Conservation (phyloP, 768 basidiomycete species). For the Lactifluus subvellereus region DNA sequence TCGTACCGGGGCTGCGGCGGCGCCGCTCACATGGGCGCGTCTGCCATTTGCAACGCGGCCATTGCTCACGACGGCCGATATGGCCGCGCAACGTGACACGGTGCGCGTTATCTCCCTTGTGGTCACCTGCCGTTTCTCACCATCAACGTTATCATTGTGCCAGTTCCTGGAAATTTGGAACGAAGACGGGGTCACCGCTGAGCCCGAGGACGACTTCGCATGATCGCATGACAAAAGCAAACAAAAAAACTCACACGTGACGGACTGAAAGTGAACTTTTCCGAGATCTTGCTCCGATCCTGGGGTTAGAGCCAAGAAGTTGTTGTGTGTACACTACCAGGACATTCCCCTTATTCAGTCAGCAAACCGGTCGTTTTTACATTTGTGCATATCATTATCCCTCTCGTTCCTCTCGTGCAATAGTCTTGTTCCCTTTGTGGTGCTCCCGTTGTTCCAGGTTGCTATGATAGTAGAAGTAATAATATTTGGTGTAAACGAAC, state of each 20-base stretch:
- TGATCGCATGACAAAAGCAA: neutral
- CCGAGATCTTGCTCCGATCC: neutral
- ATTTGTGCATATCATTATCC: constrained; percentile 23
- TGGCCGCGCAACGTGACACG: constrained; percentile 51
- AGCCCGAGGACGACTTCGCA: constrained; percentile 38
- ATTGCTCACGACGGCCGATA: constrained; percentile 57
- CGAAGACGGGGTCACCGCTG: constrained; percentile 68
- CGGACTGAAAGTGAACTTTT: neutral
- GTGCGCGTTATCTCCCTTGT: constrained; percentile 37
- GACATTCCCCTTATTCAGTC: neutral
- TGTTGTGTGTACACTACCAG: neutral
- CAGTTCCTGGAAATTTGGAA: constrained; percentile 79
- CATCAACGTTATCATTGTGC: constrained; percentile 1
- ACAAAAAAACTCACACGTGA: neutral
- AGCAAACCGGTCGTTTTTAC: neutral
- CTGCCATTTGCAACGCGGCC: constrained; percentile 60
- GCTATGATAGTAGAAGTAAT: neutral
- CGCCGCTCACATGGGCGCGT: constrained; percentile 65
- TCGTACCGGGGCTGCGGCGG: constrained; percentile 52
- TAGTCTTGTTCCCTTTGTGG: neutral
- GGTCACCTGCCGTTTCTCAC: neutral
- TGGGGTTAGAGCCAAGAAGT: neutral
- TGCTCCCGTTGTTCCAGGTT: neutral
- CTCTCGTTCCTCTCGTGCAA: neutral
- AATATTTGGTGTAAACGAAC: neutral